Evolutionary conservation across 2,329 filamentous ascomycete species (phyloP), one percentile per base, ranked within the genome.

Genomic region (Botrytis medusae): DNA sequence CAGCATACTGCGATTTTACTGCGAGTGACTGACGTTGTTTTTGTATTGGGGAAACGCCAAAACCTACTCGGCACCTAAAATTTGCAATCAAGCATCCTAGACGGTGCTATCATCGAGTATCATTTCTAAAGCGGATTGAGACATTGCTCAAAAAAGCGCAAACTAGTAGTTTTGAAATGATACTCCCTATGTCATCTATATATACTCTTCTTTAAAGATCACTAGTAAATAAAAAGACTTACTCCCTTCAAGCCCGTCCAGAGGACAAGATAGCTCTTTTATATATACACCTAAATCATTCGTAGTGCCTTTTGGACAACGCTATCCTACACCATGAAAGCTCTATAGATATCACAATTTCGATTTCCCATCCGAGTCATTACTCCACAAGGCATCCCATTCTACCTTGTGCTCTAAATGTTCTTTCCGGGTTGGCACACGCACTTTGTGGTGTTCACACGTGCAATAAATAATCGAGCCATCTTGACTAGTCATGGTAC

Each of bases 361-460:
- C 42, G 73, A 68, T 60, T 72, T 71, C 29, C 20, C n/a, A n/a
- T 65, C 69, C 42, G 48, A 44, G 25, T 72, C 69, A 54, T 42
- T 69, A 25, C 71, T 51, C 63, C 74, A 63, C 73, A 74, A 32
- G 46, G 71, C 83, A 76, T 86, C 85, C 84, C 84, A 86, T 9
- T 80, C 78, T 29, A 85, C 77, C 69, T 78, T 81, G 25, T 80
- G 79, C n/a, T 77, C 76, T 71, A 82, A 72, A 77, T 86, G 83
- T 63, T 84, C 81, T 32, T 80, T 74, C 61, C 77, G 78, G 37
- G 83, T 83, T 18, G 84, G 82, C 8, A 84, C 79, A 69, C 83
- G 82, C 18, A 87, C 85, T 75, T 87, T 87, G 78, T 87, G 86
- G 74, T 87, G 85, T 77, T 87, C 86, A 51, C 82, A 85, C 1